Conservation (phyloP, 2,329 filamentous ascomycete species). For the Aureobasidium sp. region DNA sequence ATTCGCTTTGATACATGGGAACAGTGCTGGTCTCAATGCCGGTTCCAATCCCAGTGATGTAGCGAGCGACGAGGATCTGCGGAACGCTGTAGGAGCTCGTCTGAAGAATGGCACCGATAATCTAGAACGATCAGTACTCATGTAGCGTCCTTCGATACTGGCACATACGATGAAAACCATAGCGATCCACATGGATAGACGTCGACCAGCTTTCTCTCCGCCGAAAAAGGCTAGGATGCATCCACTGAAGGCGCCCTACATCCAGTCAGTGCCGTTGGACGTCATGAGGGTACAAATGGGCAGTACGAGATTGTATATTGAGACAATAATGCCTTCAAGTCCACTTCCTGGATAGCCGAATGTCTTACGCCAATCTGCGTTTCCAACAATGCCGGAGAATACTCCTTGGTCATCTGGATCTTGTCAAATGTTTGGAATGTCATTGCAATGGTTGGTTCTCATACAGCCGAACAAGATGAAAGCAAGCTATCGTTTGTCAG, state of each 20-base stretch:
- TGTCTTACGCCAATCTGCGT: constrained; percentile 29
- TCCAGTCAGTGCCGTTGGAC: neutral
- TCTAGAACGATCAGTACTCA: constrained; percentile 12
- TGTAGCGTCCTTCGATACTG: neutral
- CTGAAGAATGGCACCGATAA: constrained; percentile 38
- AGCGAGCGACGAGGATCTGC: constrained; percentile 38
- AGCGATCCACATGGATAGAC: constrained; percentile 33
- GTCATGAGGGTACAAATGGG: neutral
- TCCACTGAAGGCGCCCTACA: constrained; percentile 24
- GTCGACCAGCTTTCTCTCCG: constrained; percentile 29
- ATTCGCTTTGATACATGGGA: constrained; percentile 32
- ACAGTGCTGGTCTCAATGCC: constrained; percentile 37
- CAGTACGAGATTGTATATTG: constrained; percentile 32
- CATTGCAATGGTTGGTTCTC: constrained; percentile 15
- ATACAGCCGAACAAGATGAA: constrained; percentile 26
- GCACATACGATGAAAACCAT: constrained; percentile 32
- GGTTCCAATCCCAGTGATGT: constrained; percentile 40
- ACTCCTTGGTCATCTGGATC: constrained; percentile 23
- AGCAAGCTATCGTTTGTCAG: constrained; percentile 13
- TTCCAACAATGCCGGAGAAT: constrained; percentile 33
- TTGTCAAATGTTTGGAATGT: neutral
- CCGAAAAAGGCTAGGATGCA: constrained; percentile 30
- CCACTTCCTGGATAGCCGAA: constrained; percentile 30
- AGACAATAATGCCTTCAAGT: constrained; percentile 35
- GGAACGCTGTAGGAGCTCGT: constrained; percentile 34